Evolutionary conservation across 1,284 basidiomycete species (phyloP).

Genomic region (Crepidotus sp.): DNA sequence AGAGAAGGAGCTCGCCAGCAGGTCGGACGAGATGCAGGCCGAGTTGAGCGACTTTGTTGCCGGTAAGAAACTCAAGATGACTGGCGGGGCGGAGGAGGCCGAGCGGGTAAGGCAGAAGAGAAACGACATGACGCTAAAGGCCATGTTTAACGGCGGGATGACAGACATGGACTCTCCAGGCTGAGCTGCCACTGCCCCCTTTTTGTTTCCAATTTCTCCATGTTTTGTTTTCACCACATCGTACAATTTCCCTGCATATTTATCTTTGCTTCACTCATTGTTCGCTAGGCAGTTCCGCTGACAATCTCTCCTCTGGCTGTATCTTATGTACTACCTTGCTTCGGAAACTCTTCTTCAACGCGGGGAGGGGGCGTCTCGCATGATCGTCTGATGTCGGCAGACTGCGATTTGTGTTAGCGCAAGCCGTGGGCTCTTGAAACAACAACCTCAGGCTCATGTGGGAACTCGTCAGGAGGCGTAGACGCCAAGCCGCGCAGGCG

Average conservation of each 20-base stretch:
- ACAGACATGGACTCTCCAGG: slow-evolving; percentile 10
- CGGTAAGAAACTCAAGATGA: slow-evolving; percentile 84
- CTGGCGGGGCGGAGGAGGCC: slow-evolving; percentile 86
- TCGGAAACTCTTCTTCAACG: not conserved
- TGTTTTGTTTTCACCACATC: slow-evolving; percentile 4
- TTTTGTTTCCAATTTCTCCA: slow-evolving; percentile 1
- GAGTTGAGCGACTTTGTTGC: slow-evolving; percentile 80
- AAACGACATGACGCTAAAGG: slow-evolving; percentile 78
- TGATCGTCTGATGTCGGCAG: not conserved
- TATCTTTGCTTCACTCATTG: slow-evolving; percentile 9
- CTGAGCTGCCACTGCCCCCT: not conserved
- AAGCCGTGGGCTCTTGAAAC: not conserved
- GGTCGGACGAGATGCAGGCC: slow-evolving; percentile 71
- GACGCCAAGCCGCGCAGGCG: slow-evolving; percentile 8
- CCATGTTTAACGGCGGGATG: slow-evolving; percentile 60
- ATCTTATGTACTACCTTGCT: slow-evolving; percentile 15
- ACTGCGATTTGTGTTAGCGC: not conserved
- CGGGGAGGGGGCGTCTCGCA: not conserved
- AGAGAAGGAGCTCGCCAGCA: slow-evolving; percentile 61
- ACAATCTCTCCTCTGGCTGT: slow-evolving; percentile 2
- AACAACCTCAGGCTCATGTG: not conserved
- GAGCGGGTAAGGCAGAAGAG: slow-evolving; percentile 78
- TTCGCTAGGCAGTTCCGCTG: not conserved
- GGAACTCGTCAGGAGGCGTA: slow-evolving; percentile 9
- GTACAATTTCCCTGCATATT: slow-evolving; percentile 17